Conservation (phyloP, 768 basidiomycete species). For the Boletus insuetus region DNA sequence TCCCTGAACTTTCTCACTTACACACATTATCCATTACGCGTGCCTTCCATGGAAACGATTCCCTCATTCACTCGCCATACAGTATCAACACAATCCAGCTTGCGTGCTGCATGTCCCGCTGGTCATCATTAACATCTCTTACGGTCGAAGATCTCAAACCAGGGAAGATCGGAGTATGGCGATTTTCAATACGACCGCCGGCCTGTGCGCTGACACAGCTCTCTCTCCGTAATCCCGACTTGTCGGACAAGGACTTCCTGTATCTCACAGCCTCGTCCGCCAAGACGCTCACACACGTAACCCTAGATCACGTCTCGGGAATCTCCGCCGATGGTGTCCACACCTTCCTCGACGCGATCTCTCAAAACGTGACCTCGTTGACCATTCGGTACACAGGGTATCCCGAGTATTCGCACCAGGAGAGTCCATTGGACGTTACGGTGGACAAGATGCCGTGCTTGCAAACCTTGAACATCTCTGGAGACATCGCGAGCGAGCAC, state of each 20-base stretch:
- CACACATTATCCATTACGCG: neutral
- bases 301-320: neutral
- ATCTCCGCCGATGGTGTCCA: neutral
- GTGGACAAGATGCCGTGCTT: neutral
- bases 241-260: slow-evolving; percentile 1
- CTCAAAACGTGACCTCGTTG: neutral
- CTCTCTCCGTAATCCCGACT: neutral
- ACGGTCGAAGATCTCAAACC: neutral
- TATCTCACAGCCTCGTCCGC: neutral
- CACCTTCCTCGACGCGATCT: neutral
- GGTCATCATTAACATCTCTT: slow-evolving; percentile 1
- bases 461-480: neutral
- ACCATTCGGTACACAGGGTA: neutral
- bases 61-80: neutral
- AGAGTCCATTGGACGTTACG: neutral
- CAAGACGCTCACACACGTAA: neutral
- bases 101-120: neutral
- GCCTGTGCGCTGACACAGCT: neutral
- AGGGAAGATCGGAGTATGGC: neutral
- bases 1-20: neutral
- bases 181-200: neutral
- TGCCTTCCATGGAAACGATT: neutral
- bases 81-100: neutral
- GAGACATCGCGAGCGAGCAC: neutral
- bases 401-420: too few species aligned